Evolutionary conservation across 1,284 basidiomycete species (phyloP), one percentile per base, ranked within the genome.

Genomic region (Heliocybe sulcata): DNA sequence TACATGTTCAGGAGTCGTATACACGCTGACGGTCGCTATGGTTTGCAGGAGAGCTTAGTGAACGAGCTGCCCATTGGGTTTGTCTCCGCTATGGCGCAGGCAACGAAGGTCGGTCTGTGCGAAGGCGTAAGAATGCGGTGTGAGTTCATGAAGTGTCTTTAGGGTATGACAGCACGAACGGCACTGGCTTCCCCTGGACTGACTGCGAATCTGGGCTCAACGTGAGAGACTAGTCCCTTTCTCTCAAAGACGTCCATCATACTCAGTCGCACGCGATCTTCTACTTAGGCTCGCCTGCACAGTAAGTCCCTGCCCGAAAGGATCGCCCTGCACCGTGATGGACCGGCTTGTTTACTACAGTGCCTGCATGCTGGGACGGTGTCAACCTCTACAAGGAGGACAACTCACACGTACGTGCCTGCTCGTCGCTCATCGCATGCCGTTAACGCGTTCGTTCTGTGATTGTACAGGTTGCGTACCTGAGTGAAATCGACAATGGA

Each of bases 341-440:
- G 4, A 9, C 4, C n/a, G n/a, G 12, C 4, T 42, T 35, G 12
- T 9, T 42, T 6, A 42, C 38, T 42, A 42, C 38, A 42, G 38
- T 79, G 67, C 77, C 76, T n/a, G 71, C 73, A 1, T 80, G 77
- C 64, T 80, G 78, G 78, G 73, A 79, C 59, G 79, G 79, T 3
- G 63, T 68, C 33, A 72, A 42, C 38, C 38, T 42, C 16, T 42
- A 42, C 38, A 42, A 42, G 38, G 38, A 42, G 6, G 38, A 42
- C 19, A 16, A 42, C 16, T 42, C 38, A 16, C 38, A 42, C 38
- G 38, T 42, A n/a, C 12, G 38, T 42, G n/a, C 38, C 4, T 42
- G 6, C 6, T 16, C 16, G 4, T 69, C 38, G 35, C 63, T 0
- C 67, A 74, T 52, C 69, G 72, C 55, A 62, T 59, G 22, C 64